phyloP scores from a whole-genome alignment of 495 filamentous ascomycete genomes.

The Massariosphaeria phaeospora region DNA sequence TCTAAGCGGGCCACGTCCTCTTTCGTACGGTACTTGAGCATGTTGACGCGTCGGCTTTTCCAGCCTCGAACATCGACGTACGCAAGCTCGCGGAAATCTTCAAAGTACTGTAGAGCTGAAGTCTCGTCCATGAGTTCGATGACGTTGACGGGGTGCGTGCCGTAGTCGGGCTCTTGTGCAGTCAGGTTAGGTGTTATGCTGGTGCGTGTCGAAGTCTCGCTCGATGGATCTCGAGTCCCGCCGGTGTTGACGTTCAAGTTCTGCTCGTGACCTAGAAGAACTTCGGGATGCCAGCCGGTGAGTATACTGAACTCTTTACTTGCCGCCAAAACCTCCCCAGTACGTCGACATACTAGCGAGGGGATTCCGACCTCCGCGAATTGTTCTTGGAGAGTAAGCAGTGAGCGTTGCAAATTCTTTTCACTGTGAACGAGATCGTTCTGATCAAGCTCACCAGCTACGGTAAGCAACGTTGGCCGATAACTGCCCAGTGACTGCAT shows the following conservation, averaged over 20 bases:
- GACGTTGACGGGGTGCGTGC: slow-evolving; percentile 73
- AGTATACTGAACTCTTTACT: slow-evolving; percentile 93
- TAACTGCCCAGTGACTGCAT: slow-evolving; percentile 83
- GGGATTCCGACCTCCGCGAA: slow-evolving; percentile 73
- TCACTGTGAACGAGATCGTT: slow-evolving; percentile 96
- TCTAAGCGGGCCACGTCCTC: slow-evolving; percentile 49
- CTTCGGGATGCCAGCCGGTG: slow-evolving; percentile 89
- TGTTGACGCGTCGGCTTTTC: slow-evolving; percentile 74
- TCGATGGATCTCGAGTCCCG: slow-evolving; percentile 33
- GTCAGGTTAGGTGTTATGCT: slow-evolving; percentile 45
- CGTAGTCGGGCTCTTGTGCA: slow-evolving; percentile 17
- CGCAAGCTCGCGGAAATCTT: slow-evolving; percentile 86
- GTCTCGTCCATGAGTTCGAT: slow-evolving; percentile 92
- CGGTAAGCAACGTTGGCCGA: slow-evolving; percentile 87
- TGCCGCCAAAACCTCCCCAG: slow-evolving; percentile 85
- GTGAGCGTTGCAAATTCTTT: slow-evolving; percentile 86
- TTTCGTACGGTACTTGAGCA: slow-evolving; percentile 84
- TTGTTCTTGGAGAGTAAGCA: slow-evolving; percentile 89
- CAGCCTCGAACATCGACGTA: slow-evolving; percentile 83
- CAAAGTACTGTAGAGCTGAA: slow-evolving; percentile 88
- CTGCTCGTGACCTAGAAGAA: slow-evolving; percentile 78
- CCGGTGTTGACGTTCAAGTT: slow-evolving; percentile 86
- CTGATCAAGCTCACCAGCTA: slow-evolving; percentile 71
- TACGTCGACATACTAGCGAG: slow-evolving; percentile 83
- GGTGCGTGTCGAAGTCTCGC: slow-evolving; percentile 34